Evolutionary conservation across 129 eudicot species (phyloP).

Genomic region (Kitagawia praeruptora): DNA sequence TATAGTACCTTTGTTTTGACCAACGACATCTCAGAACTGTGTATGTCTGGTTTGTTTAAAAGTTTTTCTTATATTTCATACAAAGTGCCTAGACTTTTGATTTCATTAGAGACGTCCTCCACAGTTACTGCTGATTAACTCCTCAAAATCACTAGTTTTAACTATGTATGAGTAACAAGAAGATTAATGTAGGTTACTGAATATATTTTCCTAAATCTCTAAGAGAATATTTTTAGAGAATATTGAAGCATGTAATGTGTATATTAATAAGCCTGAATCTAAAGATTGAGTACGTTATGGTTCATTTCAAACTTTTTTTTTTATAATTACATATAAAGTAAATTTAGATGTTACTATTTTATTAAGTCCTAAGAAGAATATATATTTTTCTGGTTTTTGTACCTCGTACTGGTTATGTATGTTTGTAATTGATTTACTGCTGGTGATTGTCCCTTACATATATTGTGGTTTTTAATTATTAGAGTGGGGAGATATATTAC

Average conservation of each 20-base stretch:
- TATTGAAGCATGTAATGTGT: not conserved
- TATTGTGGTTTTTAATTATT: not conserved
- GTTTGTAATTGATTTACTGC: not conserved
- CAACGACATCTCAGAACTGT: not conserved
- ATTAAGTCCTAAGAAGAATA: not conserved
- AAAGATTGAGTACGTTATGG: not conserved
- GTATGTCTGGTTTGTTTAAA: not conserved
- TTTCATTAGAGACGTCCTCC: not conserved
- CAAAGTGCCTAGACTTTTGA: not conserved
- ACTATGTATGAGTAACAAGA: not conserved
- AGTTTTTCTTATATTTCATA: not conserved
- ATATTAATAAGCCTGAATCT: no score
- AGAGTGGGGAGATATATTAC: conserved; percentile 94
- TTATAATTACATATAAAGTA: no score
- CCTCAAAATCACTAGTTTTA: not conserved
- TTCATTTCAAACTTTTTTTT: not conserved
- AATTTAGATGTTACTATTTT: not conserved
- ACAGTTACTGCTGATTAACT: not conserved
- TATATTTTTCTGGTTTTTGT: not conserved
- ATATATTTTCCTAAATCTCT: not conserved
- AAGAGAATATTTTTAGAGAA: not conserved
- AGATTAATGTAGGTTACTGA: not conserved
- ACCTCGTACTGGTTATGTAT: not conserved
- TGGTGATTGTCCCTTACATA: not conserved
- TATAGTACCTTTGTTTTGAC: not conserved